Evolutionary conservation across 306 rosid genomes (phyloP).

Genomic region (Cucumis cinereus): DNA sequence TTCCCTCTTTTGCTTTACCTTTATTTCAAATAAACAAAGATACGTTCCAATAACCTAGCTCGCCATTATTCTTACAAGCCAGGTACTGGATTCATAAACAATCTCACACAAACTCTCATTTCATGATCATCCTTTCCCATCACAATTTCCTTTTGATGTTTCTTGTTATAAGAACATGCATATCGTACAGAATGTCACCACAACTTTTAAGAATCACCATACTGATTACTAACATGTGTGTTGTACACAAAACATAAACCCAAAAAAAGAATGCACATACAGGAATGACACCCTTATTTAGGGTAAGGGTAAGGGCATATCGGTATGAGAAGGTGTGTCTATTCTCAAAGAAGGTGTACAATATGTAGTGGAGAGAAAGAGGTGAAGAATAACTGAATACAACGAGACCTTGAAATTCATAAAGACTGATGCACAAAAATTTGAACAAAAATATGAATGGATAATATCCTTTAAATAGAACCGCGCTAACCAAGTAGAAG

Average conservation of each 20-base stretch:
- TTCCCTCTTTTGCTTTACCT: neutral
- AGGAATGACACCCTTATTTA: neutral
- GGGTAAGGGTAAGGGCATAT: neutral
- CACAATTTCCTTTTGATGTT: no score
- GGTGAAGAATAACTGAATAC: neutral
- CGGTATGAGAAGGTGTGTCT: neutral
- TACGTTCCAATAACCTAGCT: no score
- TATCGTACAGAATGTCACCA: no score
- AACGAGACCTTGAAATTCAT: constrained; percentile 1
- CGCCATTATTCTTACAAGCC: no score
- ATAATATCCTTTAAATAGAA: constrained; percentile 2
- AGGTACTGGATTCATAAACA: no score
- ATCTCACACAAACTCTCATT: no score
- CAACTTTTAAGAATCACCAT: neutral
- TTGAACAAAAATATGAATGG: constrained; percentile 9
- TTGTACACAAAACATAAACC: neutral
- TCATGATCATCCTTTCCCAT: no score
- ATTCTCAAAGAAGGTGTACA: neutral
- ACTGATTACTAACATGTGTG: neutral
- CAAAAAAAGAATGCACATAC: neutral
- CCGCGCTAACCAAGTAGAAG: constrained; percentile 3
- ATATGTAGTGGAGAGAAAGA: neutral
- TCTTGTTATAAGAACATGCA: no score
- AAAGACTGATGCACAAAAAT: neutral
- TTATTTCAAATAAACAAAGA: no score